Percentiles rank a stretch among this genome's conserved stretches.
phyloP scores from a whole-genome alignment of 2,329 filamentous ascomycete species.

The Periconia digitata region DNA sequence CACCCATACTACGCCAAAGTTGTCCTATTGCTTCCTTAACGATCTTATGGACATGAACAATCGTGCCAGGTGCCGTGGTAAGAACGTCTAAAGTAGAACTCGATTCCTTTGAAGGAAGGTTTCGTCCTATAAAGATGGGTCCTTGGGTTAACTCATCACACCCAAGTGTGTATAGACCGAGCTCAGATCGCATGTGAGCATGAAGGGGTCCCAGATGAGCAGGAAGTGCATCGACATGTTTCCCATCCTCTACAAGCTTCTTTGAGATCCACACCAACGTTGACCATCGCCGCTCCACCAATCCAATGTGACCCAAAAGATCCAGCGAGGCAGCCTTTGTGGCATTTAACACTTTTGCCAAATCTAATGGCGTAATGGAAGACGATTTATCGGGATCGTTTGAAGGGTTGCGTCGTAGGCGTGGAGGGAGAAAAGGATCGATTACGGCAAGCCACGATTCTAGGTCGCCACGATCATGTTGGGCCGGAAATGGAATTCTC shows the following conservation, averaged over 20 bases:
- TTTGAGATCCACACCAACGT: slow-evolving; percentile 50
- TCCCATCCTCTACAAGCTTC: slow-evolving; percentile 41
- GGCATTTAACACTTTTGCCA: slow-evolving; percentile 27
- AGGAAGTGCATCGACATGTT: slow-evolving; percentile 11
- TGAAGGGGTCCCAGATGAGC: slow-evolving; percentile 16
- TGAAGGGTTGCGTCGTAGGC: slow-evolving; percentile 25
- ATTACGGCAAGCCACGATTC: slow-evolving; percentile 38
- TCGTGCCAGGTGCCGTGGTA: slow-evolving; percentile 28
- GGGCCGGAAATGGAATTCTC: slow-evolving; percentile 24
- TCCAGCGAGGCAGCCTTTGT: slow-evolving; percentile 39
- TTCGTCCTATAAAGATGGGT: slow-evolving; percentile 21
- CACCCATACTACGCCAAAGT: slow-evolving; percentile 50
- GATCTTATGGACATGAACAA: slow-evolving; percentile 18
- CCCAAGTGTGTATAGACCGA: slow-evolving; percentile 11
- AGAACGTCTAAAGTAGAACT: slow-evolving; percentile 24
- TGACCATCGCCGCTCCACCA: slow-evolving; percentile 46
- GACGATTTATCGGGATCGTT: slow-evolving; percentile 12
- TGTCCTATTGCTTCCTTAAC: slow-evolving; percentile 46
- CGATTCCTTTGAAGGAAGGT: slow-evolving; percentile 15
- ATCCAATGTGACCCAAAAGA: slow-evolving; percentile 44
- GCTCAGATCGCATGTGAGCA: slow-evolving; percentile 20
- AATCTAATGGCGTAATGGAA: slow-evolving; percentile 26
- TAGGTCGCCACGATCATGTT: slow-evolving; percentile 24
- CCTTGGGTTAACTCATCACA: slow-evolving; percentile 27
- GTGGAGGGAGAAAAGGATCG: slow-evolving; percentile 40